These are phyloP conservation scores for Xylaria sp. DNA, from an alignment of 2,329 filamentous ascomycete genomes.

Conservation along the genomic window DNA sequence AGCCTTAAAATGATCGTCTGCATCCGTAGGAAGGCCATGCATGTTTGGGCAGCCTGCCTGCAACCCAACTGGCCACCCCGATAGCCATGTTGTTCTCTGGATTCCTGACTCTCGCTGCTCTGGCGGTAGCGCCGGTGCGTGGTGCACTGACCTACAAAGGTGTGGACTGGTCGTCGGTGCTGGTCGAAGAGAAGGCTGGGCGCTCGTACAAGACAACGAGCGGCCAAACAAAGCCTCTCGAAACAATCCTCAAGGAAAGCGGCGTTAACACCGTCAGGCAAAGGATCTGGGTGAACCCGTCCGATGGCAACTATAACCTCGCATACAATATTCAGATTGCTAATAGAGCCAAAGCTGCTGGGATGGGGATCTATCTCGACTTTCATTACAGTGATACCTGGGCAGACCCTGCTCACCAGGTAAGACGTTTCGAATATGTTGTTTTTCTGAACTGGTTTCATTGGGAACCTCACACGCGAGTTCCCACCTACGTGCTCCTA, in stretches of 20 bases:
- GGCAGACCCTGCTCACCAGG: conserved; percentile 70
- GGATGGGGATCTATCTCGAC: conserved; percentile 65
- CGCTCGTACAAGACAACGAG: conserved; percentile 63
- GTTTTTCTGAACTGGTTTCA: background rate
- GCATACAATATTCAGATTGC: conserved; percentile 74
- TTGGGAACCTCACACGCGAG: background rate
- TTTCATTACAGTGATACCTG: conserved; percentile 73
- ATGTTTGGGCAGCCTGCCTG: background rate
- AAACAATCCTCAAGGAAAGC: conserved; percentile 64
- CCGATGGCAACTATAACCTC: conserved; percentile 68
- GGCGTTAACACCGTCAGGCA: conserved; percentile 75
- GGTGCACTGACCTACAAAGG: conserved; percentile 67
- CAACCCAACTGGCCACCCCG: background rate
- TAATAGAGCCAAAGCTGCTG: conserved; percentile 66
- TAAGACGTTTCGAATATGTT: background rate
- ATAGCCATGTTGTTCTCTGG: conserved; percentile 32
- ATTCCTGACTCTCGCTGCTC: conserved; percentile 29
- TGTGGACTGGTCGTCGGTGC: conserved; percentile 72
- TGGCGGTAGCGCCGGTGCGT: conserved; percentile 27
- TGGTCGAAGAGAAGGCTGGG: conserved; percentile 66
- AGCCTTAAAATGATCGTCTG: conserved; percentile 5
- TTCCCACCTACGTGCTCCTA: background rate
- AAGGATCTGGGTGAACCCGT: conserved; percentile 72
- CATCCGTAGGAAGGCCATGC: background rate
- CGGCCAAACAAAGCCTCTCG: conserved; percentile 60